Evolutionary conservation across 2,329 filamentous ascomycete species (phyloP).

Genomic region (Trichoderma afroharzianum): DNA sequence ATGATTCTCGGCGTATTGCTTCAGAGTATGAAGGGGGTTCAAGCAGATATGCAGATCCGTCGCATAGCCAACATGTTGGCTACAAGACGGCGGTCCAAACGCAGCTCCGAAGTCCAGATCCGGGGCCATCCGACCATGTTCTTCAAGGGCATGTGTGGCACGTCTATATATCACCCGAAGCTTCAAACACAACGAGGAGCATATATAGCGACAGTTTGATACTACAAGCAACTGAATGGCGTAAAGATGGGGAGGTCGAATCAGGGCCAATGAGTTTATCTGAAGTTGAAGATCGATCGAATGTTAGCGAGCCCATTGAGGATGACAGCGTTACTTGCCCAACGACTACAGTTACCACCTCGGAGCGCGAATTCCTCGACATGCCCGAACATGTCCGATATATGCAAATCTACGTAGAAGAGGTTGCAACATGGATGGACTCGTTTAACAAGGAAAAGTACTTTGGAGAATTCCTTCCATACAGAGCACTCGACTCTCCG

Average conservation of each 20-base stretch:
- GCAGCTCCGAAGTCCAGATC: neutral
- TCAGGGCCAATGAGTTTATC: conserved; percentile 2
- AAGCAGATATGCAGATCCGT: conserved; percentile 60
- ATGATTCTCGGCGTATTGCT: conserved; percentile 86
- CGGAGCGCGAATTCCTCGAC: conserved; percentile 59
- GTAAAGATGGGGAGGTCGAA: neutral
- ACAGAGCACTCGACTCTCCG: conserved; percentile 74
- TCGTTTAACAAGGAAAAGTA: conserved; percentile 81
- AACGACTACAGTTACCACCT: neutral
- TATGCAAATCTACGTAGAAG: conserved; percentile 88
- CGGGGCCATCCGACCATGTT: neutral
- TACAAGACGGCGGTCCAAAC: neutral
- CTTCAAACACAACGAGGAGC: neutral
- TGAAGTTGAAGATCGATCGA: conserved; percentile 4
- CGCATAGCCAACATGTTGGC: neutral
- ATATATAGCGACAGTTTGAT: conserved; percentile 5
- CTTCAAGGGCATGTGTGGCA: conserved; percentile 7
- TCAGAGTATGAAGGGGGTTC: conserved; percentile 83
- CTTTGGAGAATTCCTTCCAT: conserved; percentile 81
- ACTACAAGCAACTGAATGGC: conserved; percentile 10
- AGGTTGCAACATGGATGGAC: conserved; percentile 93
- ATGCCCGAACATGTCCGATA: conserved; percentile 77
- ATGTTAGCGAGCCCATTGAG: neutral
- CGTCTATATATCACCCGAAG: neutral
- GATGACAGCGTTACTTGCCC: neutral